These are phyloP conservation scores for Geotrichum restrictum DNA, from an alignment of 1,139 yeast genomes.

Conservation along the genomic window DNA sequence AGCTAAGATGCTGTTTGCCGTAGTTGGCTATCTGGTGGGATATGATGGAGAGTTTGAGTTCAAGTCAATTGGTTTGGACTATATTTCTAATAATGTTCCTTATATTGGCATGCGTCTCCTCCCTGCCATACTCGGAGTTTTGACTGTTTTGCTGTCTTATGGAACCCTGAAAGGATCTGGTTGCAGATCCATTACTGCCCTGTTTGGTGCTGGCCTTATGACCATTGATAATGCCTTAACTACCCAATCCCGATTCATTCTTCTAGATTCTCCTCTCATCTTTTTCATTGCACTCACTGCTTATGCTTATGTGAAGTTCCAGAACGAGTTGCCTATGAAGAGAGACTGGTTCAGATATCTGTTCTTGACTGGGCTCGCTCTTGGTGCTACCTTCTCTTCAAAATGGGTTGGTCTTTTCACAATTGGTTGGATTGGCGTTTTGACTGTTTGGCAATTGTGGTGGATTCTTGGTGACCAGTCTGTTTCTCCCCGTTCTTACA, in stretches of 20 bases:
- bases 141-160: slow-evolving; percentile 71
- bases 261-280: slow-evolving; percentile 85
- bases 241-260: slow-evolving; percentile 85
- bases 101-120: slow-evolving; percentile 79
- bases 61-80: slow-evolving; percentile 83
- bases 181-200: slow-evolving; percentile 71
- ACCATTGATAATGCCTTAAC: slow-evolving; percentile 80
- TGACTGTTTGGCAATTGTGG: slow-evolving; percentile 80
- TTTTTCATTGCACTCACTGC: slow-evolving; percentile 87
- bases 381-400: slow-evolving; percentile 84
- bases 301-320: slow-evolving; percentile 76
- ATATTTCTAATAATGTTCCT: slow-evolving; percentile 57
- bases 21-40: slow-evolving; percentile 83
- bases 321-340: slow-evolving; percentile 70
- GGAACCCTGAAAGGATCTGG: slow-evolving; percentile 84
- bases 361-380: slow-evolving; percentile 68
- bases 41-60: slow-evolving; percentile 89
- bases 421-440: slow-evolving; percentile 80
- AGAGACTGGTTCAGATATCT: slow-evolving; percentile 67
- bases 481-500: slow-evolving; percentile 50
- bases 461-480: slow-evolving; percentile 79
- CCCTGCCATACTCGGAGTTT: slow-evolving; percentile 78
- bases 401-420: slow-evolving; percentile 98
- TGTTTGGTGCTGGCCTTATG: slow-evolving; percentile 61
- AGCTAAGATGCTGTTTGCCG: slow-evolving; percentile 88